Base-by-base conservation (phyloP, 306 rosid species). In the Cotoneaster glaucophyllus region DNA sequence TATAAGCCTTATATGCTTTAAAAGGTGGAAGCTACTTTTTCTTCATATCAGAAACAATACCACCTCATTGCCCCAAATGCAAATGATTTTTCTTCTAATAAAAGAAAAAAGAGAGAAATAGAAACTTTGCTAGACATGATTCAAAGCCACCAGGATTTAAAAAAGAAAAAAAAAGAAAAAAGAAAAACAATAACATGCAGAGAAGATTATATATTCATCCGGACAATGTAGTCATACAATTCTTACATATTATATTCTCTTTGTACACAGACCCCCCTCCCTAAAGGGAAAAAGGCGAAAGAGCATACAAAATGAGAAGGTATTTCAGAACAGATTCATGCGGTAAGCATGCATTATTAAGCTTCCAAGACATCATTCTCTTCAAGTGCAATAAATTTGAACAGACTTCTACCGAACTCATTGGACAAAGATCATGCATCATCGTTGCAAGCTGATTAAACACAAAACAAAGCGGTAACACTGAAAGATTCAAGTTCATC, bases 351-450 rank as follows among this genome's bases (percentile, higher is more conserved):
- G 43, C 61, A 48, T 45, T 34, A 17, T 69, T 45, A 69, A 32
- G 74, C 74, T 50, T 50, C 74, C 61, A 50, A 28, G 62, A 48
- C 74, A 61, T 70, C 61, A 45, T 48, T 50, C 28, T 50, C 74
- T 48, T 50, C 74, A 48, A 48, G 62, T 50, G 28, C 74, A 28
- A 48, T 43, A 70, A 70, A 22, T 50, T 70, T 70, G 73, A 24
- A 68, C 58, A 68, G 45, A 68, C 73, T 44, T 68, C 57, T 44
- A 68, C 73, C 15, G 62, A 31, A 50, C 62, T 69, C 74, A 17
- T n/a, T 69, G 74, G 61, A 69, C 34, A 50, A 18, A 48, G 74
- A 50, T 70, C 74, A 70, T 70, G 74, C 44, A 70, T 71, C 69
- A 6, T 54, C 43, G 52, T 48, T 64, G 66, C 72, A 48, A 79